Conservation (phyloP, 1,284 basidiomycete species). For the Porogramme epimiltina region DNA sequence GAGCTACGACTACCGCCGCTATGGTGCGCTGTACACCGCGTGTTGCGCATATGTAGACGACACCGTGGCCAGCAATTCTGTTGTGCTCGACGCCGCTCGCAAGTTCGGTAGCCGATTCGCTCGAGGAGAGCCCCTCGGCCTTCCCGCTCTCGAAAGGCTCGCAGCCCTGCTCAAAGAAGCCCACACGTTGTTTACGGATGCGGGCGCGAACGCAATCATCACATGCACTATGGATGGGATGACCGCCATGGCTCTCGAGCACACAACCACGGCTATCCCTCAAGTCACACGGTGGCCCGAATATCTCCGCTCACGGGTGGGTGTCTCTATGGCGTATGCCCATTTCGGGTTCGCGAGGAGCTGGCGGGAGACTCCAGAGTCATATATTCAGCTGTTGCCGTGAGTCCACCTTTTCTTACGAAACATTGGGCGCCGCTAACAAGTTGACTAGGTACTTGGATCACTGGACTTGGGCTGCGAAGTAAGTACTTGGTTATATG, state of each 20-base stretch:
- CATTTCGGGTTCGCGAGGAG: slow-evolving; percentile 18
- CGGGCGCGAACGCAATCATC: slow-evolving; percentile 19
- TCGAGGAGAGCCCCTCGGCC: not conserved
- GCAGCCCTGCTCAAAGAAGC: slow-evolving; percentile 5
- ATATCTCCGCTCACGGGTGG: slow-evolving; percentile 14
- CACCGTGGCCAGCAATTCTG: not conserved
- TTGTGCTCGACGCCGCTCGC: not conserved
- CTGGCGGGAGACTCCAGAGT: slow-evolving; percentile 12
- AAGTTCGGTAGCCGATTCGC: slow-evolving; percentile 12
- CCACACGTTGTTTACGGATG: slow-evolving; percentile 9
- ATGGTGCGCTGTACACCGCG: slow-evolving; percentile 10
- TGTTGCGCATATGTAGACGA: slow-evolving; percentile 10
- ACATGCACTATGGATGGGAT: slow-evolving; percentile 16
- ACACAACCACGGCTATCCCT: slow-evolving; percentile 15
- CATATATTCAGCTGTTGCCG: slow-evolving; percentile 21
- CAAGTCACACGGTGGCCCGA: slow-evolving; percentile 14
- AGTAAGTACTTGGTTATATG: slow-evolving; percentile 6
- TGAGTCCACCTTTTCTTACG: not conserved
- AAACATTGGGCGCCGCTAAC: not conserved
- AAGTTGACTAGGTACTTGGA: slow-evolving; percentile 14
- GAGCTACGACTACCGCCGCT: slow-evolving; percentile 2
- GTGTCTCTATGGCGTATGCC: slow-evolving; percentile 15
- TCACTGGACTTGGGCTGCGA: slow-evolving; percentile 8
- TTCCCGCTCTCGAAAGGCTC: slow-evolving; percentile 8
- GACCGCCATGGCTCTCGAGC: slow-evolving; percentile 16